Conservation (phyloP, 2,329 filamentous ascomycete species). For the Penicillium glabrum region DNA sequence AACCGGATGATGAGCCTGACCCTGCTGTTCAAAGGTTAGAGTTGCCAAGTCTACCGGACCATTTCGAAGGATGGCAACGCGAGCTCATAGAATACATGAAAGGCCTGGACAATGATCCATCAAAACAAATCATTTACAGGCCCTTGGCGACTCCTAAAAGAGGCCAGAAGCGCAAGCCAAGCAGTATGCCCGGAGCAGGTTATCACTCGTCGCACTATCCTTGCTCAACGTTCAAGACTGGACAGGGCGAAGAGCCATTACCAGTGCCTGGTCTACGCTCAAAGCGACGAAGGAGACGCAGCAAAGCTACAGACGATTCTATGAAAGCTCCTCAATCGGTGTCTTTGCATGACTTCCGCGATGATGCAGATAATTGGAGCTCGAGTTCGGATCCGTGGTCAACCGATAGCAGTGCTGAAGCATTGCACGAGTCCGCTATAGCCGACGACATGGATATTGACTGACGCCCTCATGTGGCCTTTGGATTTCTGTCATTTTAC, state of each 20-base stretch:
- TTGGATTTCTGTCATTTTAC: background rate
- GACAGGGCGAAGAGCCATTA: slow-evolving; percentile 12
- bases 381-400: slow-evolving; percentile 24
- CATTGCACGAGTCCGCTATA: slow-evolving; percentile 9
- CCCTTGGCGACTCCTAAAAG: slow-evolving; percentile 15
- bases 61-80: slow-evolving; percentile 30
- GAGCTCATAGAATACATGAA: slow-evolving; percentile 37
- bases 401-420: slow-evolving; percentile 19
- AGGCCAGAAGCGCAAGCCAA: slow-evolving; percentile 38
- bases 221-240: slow-evolving; percentile 2
- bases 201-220: slow-evolving; percentile 1
- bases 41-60: slow-evolving; percentile 21
- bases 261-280: slow-evolving; percentile 15
- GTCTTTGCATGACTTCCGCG: slow-evolving; percentile 17
- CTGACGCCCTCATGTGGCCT: slow-evolving; percentile 11
- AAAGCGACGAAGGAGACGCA: slow-evolving; percentile 29
- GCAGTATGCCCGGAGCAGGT: slow-evolving; percentile 10
- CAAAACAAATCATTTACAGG: slow-evolving; percentile 14
- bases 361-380: slow-evolving; percentile 16
- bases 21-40: background rate
- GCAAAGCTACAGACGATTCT: slow-evolving; percentile 17
- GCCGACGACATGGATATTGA: slow-evolving; percentile 38
- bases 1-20: slow-evolving; percentile 30
- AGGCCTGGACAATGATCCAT: slow-evolving; percentile 30
- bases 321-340: slow-evolving; percentile 1